Conservation (phyloP, 441 rosid genomes). For the Croton setiger region DNA sequence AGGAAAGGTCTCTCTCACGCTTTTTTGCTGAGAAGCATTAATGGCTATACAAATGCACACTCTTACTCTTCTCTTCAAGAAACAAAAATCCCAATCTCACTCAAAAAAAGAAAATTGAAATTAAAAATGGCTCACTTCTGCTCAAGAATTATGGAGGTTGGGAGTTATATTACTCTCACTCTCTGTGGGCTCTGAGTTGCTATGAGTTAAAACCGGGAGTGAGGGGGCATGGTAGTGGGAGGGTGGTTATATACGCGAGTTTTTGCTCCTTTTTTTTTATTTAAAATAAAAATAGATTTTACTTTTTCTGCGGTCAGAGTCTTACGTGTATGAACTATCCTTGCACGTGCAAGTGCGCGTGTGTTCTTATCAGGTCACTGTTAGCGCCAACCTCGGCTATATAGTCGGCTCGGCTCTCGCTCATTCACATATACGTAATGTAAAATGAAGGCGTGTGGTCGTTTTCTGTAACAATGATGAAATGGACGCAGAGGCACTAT, state of each 20-base stretch:
- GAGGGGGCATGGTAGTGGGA: constrained; percentile 10
- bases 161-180: constrained; percentile 7
- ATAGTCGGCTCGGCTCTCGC: constrained; percentile 44
- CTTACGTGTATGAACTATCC: constrained; percentile 34
- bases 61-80: neutral
- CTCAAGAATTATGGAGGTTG: constrained; percentile 5
- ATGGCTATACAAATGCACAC: constrained; percentile 24
- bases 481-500: neutral
- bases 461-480: neutral
- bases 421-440: neutral
- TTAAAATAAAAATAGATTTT: neutral
- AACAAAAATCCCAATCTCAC: neutral
- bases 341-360: constrained; percentile 61
- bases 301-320: constrained; percentile 15
- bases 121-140: neutral
- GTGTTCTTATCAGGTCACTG: constrained; percentile 37
- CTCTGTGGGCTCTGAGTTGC: constrained; percentile 17
- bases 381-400: constrained; percentile 52
- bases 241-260: constrained; percentile 4
- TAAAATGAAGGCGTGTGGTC: neutral
- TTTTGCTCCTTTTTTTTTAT: neutral
- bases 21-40: constrained; percentile 38
- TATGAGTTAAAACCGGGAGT: constrained; percentile 19
- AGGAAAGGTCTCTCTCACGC: constrained; percentile 25
- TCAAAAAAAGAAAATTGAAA: too few species aligned